Evolutionary conservation across 192 early-diverging fungal genomes (phyloP).

Genomic region (Anaeromyces robustus): DNA sequence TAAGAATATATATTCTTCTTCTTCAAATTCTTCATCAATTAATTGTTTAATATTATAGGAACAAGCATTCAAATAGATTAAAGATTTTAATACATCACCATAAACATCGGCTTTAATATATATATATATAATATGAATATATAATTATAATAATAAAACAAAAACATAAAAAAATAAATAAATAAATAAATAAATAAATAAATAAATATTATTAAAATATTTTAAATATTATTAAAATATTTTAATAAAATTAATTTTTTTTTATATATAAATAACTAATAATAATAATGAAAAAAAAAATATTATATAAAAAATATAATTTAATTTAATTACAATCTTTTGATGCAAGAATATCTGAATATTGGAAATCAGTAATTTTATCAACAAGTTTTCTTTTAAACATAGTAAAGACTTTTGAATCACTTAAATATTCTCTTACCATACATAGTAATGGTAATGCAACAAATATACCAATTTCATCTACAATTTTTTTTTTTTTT

Average conservation of each 20-base stretch:
- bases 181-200: too few species aligned
- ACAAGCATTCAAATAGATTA: background rate
- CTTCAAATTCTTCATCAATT: background rate
- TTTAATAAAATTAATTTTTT: too few species aligned
- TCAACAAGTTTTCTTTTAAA: background rate
- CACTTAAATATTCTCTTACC: background rate
- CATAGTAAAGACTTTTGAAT: background rate
- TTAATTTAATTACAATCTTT: background rate
- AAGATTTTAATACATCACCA: background rate
- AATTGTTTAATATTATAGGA: background rate
- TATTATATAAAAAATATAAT: too few species aligned
- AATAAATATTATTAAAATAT: too few species aligned
- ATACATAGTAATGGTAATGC: background rate
- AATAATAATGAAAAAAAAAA: too few species aligned
- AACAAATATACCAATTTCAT: background rate
- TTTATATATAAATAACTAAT: too few species aligned
- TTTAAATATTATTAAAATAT: too few species aligned
- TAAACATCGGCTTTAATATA: background rate
- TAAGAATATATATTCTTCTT: background rate
- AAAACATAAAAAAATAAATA: too few species aligned
- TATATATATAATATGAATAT: too few species aligned
- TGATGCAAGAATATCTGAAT: background rate
- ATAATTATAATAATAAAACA: too few species aligned
- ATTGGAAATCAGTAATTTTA: background rate
- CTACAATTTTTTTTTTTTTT: too few species aligned